A percentile compares a stretch with the other conserved stretches of the same genome.
Conservation (phyloP, 257 asterid genomes). For the Ophiorrhiza pumila region DNA sequence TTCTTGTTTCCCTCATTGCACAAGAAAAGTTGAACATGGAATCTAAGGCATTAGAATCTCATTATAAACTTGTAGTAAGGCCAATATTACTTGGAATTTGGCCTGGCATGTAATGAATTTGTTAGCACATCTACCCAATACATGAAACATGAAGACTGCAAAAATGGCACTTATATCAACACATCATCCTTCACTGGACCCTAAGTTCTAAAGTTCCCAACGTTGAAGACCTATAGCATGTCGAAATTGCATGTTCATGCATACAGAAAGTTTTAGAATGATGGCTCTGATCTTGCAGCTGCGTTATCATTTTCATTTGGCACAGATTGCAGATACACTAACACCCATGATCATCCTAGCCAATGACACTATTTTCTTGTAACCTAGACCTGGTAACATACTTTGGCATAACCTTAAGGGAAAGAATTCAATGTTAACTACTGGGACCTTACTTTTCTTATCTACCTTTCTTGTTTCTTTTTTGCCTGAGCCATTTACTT, state of each 20-base stretch:
- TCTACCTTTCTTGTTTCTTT: neutral
- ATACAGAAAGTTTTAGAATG: neutral
- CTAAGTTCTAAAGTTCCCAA: neutral
- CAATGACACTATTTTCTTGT: too few species aligned
- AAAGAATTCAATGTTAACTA: neutral
- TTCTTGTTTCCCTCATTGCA: neutral
- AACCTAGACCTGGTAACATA: too few species aligned
- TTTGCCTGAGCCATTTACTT: too few species aligned
- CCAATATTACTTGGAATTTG: neutral
- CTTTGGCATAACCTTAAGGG: neutral
- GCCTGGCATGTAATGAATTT: neutral
- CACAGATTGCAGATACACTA: neutral
- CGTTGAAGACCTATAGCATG: neutral
- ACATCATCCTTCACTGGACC: neutral
- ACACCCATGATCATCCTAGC: too few species aligned
- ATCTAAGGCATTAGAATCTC: neutral
- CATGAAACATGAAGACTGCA: too few species aligned
- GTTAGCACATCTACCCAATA: neutral
- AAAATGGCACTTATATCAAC: neutral
- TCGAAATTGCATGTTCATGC: neutral
- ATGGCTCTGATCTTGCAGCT: neutral
- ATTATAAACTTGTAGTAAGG: neutral
- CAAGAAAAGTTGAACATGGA: neutral
- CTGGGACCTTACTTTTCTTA: neutral
- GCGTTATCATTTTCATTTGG: neutral